Evolutionary conservation across 495 filamentous ascomycete genomes (phyloP).

Genomic region (Wilcoxina mikolae): DNA sequence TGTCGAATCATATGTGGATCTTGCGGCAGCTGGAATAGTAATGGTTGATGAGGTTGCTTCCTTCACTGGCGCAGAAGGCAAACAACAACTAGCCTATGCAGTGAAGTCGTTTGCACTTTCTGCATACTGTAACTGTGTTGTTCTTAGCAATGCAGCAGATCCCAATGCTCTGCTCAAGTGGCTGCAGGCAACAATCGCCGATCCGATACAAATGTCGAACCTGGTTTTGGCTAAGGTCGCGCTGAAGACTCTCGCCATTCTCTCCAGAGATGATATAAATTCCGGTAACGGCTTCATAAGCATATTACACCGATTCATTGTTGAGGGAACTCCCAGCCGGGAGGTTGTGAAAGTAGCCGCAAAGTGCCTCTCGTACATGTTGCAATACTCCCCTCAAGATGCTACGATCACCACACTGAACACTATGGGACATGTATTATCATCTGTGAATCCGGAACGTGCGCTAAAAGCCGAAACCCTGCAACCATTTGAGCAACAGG

Average conservation of each 20-base stretch:
- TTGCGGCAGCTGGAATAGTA: conserved; percentile 66
- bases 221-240: conserved; percentile 56
- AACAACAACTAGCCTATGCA: conserved; percentile 72
- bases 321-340: conserved; percentile 55
- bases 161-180: conserved; percentile 67
- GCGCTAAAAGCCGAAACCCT: conserved; percentile 26
- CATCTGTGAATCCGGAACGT: conserved; percentile 43
- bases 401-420: conserved; percentile 88
- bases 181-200: conserved; percentile 64
- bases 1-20: conserved; percentile 55
- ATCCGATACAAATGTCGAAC: conserved; percentile 67
- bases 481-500: conserved; percentile 24
- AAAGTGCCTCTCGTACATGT: conserved; percentile 60
- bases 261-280: conserved; percentile 39
- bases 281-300: conserved; percentile 60
- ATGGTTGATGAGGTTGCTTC: conserved; percentile 79
- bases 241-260: conserved; percentile 65
- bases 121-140: conserved; percentile 68
- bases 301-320: conserved; percentile 68
- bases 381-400: conserved; percentile 74
- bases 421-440: conserved; percentile 81
- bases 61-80: conserved; percentile 71
- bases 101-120: conserved; percentile 71
- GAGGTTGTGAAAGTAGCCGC: conserved; percentile 59
- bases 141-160: conserved; percentile 68